Percentiles rank a stretch among this genome's conserved stretches.
phyloP scores from a whole-genome alignment of 768 basidiomycete genomes.

The Lepiota venenata region DNA sequence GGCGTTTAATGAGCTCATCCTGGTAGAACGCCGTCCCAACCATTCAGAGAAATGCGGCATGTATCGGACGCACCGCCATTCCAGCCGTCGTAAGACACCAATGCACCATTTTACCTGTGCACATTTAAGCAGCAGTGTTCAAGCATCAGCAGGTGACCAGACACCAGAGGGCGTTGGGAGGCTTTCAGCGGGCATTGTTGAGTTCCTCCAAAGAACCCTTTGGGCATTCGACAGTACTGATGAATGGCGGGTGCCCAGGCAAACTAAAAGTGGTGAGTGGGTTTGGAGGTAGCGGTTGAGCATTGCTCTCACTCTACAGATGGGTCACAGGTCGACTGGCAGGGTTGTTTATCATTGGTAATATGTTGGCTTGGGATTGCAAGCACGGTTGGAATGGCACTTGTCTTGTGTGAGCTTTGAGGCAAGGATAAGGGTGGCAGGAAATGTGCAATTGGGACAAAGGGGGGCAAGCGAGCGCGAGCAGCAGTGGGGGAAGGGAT shows the following conservation, averaged over 20 bases:
- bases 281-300: slow-evolving; percentile 18
- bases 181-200: slow-evolving; percentile 5
- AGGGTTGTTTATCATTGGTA: slow-evolving; percentile 15
- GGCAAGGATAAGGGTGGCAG: slow-evolving; percentile 84
- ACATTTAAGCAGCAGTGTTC: background rate
- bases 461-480: slow-evolving; percentile 72
- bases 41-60: no score
- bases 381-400: slow-evolving; percentile 90
- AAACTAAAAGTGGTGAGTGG: slow-evolving; percentile 21
- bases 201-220: slow-evolving; percentile 32
- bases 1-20: no score
- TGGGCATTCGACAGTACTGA: background rate
- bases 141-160: background rate
- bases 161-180: background rate
- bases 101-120: slow-evolving; percentile 4
- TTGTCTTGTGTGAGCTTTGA: slow-evolving; percentile 93
- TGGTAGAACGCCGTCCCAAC: no score
- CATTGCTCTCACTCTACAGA: slow-evolving; percentile 47
- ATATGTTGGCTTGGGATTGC: slow-evolving; percentile 29
- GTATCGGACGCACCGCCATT: no score
- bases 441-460: slow-evolving; percentile 85
- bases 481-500: slow-evolving; percentile 18
- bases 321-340: slow-evolving; percentile 38
- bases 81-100: background rate
- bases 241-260: slow-evolving; percentile 3